Base-by-base conservation (phyloP, 2,329 filamentous ascomycete species). In the Aspergillus jensenii region DNA sequence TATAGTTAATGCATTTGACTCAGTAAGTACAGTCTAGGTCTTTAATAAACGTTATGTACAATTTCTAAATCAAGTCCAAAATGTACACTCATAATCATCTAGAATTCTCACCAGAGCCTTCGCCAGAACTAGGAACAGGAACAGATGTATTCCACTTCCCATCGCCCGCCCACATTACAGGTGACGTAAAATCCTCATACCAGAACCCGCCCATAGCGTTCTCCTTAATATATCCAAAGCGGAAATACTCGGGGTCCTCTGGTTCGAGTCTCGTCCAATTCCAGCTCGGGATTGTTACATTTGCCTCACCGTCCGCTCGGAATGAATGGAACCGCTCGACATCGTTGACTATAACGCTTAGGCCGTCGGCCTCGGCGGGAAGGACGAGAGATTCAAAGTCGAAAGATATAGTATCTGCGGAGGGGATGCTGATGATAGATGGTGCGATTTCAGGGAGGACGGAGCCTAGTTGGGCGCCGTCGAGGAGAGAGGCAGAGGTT, bases 331-430 rank as follows among this genome's bases (percentile, higher is more conserved):
- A 85, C 1, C 84, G 76, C 68, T 86, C 82, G 2, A 87, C 84
- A 56, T 87, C 85, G 59, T 87, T 87, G 55, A 87, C 81, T 2
- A 87, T 69, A 4, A 87, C 78, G 43, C 79, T 83, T 15, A 87
- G 74, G 1, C 84, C 85, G 48, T 86, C 84, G 1, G 73, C 69
- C 17, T 71, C 67, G 4, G 65, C 45, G 15, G 52, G 44, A 3
- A 55, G 35, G 1, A 65, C 37, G 3, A 40, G 35, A 21, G 48
- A 25, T 2, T 31, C 67, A 58, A 78, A 76, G 4, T 64, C 62
- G 60, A 79, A 78, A 1, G 68, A 62, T 50, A 79, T 74, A 31
- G 71, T 69, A 8, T 56, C 59, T 7, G 45, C n/a, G 1, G 46
- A 35, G 9, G n/a, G 19, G 8, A 49, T 44, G 39, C n/a, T 17